Evolutionary conservation across 192 early-diverging fungal species (phyloP).

Genomic region (Linnemannia schmuckeri): DNA sequence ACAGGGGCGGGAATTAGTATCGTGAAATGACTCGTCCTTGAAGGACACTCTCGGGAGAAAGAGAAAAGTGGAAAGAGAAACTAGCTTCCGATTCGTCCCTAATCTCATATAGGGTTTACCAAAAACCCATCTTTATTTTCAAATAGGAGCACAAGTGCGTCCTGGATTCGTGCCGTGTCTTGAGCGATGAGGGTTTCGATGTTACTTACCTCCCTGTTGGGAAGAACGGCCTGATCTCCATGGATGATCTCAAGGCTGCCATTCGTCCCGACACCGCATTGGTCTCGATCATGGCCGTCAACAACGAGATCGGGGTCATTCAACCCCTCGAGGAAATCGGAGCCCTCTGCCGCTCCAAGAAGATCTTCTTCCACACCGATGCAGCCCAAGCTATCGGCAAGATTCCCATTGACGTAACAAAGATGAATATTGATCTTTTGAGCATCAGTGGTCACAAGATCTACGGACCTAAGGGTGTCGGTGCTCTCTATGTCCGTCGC

Average conservation of each 20-base stretch:
- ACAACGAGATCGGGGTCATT: slow-evolving; percentile 98
- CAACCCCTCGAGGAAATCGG: slow-evolving; percentile 95
- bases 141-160: slow-evolving; percentile 97
- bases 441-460: slow-evolving; percentile 98
- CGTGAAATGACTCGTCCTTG: neutral
- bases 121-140: neutral
- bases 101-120: slow-evolving; percentile 4
- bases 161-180: slow-evolving; percentile 94
- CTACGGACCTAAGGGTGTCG: slow-evolving; percentile 98
- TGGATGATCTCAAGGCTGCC: slow-evolving; percentile 83
- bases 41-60: neutral
- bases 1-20: no score
- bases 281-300: slow-evolving; percentile 97
- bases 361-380: slow-evolving; percentile 97
- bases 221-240: slow-evolving; percentile 85
- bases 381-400: slow-evolving; percentile 97
- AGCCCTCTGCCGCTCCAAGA: slow-evolving; percentile 84
- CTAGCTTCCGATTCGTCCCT: slow-evolving; percentile 8
- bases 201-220: slow-evolving; percentile 94
- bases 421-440: slow-evolving; percentile 95
- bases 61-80: neutral
- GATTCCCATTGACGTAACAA: slow-evolving; percentile 92
- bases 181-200: slow-evolving; percentile 95
- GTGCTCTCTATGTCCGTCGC: slow-evolving; percentile 93
- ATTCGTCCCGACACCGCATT: slow-evolving; percentile 92